Base-by-base conservation (phyloP, 352 stramenopile species). In the Globisporangium nagaii region DNA sequence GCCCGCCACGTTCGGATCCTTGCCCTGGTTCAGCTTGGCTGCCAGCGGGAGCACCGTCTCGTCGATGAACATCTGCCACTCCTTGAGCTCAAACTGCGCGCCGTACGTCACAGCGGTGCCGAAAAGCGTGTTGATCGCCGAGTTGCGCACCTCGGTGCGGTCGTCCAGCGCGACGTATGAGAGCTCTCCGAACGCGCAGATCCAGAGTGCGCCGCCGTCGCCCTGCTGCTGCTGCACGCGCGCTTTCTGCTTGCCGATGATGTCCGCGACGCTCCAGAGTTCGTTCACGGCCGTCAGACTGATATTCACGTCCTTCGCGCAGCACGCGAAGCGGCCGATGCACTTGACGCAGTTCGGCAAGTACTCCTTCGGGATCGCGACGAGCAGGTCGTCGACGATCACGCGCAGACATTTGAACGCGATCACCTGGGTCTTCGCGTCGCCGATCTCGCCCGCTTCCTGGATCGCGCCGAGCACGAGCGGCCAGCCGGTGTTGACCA, bases 41-140 rank as follows among this genome's bases (percentile, higher is more conserved):
- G 81, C 81, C 1, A 99, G 79, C 5, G 89, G 89, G 47, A 98
- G 88, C 8, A 98, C 92, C 4, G 94, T 98, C 24, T 90, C 79
- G 53, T 95, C 82, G n/a, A 98, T 79, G 60, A 95, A 98, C 35
- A 87, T 78, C 66, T 96, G 67, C 96, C 96, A 99, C 50, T 97
- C 90, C 12, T 70, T 63, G 37, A 95, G 56, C 2, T 88, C 82
- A 49, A 99, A 98, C 37, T 92, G 80, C 31, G 83, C 67, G 17
- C 96, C 96, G 53, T 98, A 95, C 6, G 96, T 97, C 57, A 98
- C 93, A 40, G 97, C 92, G 2, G 91, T 97, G n/a, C 93, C 96
- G 65, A 98, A 98, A 1, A 99, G 73, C 13, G 96, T 98, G 59
- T 98, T 98, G 32, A 99, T 93, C 17, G 96, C 88, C 62, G 94